These are phyloP conservation scores for Diaporthe destruens DNA, from an alignment of 2,329 filamentous ascomycete genomes.

Conservation along the genomic window DNA sequence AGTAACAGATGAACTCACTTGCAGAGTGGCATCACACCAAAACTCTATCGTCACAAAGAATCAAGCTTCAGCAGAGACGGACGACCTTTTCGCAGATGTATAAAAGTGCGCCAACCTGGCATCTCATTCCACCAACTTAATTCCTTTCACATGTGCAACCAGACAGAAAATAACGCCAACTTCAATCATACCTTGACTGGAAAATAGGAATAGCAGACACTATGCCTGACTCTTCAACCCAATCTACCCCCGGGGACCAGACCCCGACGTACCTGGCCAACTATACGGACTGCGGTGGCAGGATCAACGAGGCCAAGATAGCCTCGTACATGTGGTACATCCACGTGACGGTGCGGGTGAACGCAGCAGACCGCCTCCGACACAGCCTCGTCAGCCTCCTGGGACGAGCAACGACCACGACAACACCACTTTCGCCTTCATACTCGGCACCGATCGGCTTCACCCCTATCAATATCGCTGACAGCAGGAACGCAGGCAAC, in stretches of 20 bases:
- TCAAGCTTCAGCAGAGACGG: not conserved
- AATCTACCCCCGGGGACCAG: not conserved
- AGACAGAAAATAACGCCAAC: not conserved
- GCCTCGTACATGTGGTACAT: slow-evolving; percentile 41
- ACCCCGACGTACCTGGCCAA: not conserved
- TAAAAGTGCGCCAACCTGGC: not conserved
- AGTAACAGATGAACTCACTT: not conserved
- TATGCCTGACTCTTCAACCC: not conserved
- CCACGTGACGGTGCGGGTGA: slow-evolving; percentile 37
- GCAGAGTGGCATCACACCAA: not conserved
- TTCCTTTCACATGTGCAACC: not conserved
- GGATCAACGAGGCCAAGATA: not conserved
- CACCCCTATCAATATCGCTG: not conserved
- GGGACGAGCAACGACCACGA: not conserved
- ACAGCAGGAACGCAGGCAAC: not conserved
- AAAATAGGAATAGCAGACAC: not conserved
- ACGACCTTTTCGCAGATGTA: not conserved
- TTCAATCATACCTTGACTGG: not conserved
- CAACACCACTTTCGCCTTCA: not conserved
- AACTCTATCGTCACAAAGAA: not conserved
- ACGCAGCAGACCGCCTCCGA: slow-evolving; percentile 35
- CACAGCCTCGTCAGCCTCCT: slow-evolving; percentile 22
- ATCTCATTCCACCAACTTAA: slow-evolving; percentile 3
- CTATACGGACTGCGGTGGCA: not conserved
- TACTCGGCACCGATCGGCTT: not conserved